Base-by-base conservation (phyloP, 208 protist species). In the Leishmania arabica region DNA sequence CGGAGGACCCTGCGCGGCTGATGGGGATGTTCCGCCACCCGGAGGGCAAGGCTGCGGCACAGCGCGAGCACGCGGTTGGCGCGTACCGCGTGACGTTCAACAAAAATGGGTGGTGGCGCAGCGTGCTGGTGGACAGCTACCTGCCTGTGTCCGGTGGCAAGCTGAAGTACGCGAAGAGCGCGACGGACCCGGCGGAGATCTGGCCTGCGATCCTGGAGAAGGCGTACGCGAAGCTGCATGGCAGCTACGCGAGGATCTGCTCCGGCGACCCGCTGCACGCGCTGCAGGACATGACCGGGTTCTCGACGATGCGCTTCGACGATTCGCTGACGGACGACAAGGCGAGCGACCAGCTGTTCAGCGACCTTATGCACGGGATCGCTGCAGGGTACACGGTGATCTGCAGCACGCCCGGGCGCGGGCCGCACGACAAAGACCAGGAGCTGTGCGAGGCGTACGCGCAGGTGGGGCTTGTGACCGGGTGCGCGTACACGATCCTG, bases 181-280 rank as follows among this genome's bases (percentile, higher is more conserved):
- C 40, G 0, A 88, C 68, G 40, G 90, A 95, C 75, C 83, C 84
- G 19, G 87, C 92, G 4, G 92, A 98, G 84, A 82, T 97, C 49
- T 98, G 95, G 95, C 85, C 91, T 21, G 91, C 79, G 66, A 91
- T 98, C 66, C 72, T 97, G 40, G 77, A 98, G 84, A 98, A 98
- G 83, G 95, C 95, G 66, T 98, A 93, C 86, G 94, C 94, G 68
- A 98, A 98, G 89, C 77, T 97, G 56, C 89, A 97, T 75, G 94
- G 94, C 42, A 92, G 86, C 80, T 98, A 98, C 85, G 91, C 85
- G 15, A 80, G 76, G 66, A 97, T 98, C 82, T 86, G 79, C 80
- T 88, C 87, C 64, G 93, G 95, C 76, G 93, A 98, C 77, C 90
- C 91, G 49, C 88, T 94, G 64, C 91, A 96, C 68, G 93, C 95